Base-by-base conservation (phyloP, 2,329 filamentous ascomycete genomes). In the Pseudogymnoascus sp. region DNA sequence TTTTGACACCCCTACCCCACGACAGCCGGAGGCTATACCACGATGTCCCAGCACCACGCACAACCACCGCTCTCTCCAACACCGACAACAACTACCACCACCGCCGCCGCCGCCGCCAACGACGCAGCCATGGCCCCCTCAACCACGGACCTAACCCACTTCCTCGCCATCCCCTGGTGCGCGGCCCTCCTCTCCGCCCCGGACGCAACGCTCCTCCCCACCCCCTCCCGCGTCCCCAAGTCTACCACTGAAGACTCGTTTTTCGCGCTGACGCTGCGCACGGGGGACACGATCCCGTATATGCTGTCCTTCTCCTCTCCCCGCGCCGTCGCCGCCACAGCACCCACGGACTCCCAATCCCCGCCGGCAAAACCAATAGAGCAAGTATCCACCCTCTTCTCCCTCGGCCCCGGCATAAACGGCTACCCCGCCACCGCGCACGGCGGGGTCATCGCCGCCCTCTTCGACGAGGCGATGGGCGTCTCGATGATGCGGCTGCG, bases 221-320 rank as follows among this genome's bases (percentile, higher is more conserved):
- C 75, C 6, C 72, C 70, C 21, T 75, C 75, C 23, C 77, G 80
- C 5, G 50, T 44, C 1, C 70, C 72, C 3, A 80, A 81, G 62
- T 40, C 69, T 0, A 66, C 64, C 59, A 71, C 69, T n/a, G 80
- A 83, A 69, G 82, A 87, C 71, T 74, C 77, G 2, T 77, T 86
- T 60, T 77, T 83, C 68, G 78, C 80, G 2, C 75, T 78, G 38
- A 84, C 82, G 0, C 75, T 88, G 59, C 78, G 80, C 61, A 79
- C 80, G 1, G 66, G 73, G 1, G 74, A 76, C 21, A 83, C 83
- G 3, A 78, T 88, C 61, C 68, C 23, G 15, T 31, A 11, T 7
- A 53, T 53, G 46, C 7, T 53, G 0, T 53, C 44, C 4, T 53
- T 53, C 15, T 31, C 44, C 2, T 50, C 42, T 3, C 44, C 44